Evolutionary conservation across 176 grass and related monocot genomes (phyloP).

Genomic region (Poa pratensis): DNA sequence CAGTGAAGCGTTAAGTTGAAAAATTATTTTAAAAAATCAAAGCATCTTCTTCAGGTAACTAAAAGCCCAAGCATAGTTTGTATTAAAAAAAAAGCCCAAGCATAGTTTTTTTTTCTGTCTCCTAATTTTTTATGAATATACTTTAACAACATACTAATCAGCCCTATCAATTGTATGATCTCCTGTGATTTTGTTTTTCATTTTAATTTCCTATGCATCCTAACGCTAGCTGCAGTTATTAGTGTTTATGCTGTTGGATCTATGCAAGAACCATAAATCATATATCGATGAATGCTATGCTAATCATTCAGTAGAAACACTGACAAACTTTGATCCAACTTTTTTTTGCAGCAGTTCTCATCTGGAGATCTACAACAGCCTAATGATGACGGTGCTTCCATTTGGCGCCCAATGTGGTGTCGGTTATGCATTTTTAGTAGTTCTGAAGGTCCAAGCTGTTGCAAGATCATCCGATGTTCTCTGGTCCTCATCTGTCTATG

Average conservation of each 20-base stretch:
- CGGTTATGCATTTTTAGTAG: neutral
- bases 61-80: neutral
- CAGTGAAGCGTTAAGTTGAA: neutral
- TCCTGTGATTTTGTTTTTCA: neutral
- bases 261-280: too few species aligned
- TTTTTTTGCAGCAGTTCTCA: constrained; percentile 12
- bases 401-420: neutral
- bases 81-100: neutral
- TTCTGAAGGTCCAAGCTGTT: neutral
- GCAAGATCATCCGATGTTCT: constrained; percentile 29
- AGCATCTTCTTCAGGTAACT: neutral
- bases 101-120: neutral
- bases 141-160: neutral
- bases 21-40: neutral
- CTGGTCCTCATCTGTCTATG: neutral
- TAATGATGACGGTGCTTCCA: neutral
- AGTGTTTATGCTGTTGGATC: too few species aligned
- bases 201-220: neutral
- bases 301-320: constrained; percentile 2
- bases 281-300: too few species aligned
- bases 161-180: too few species aligned
- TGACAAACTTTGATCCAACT: constrained; percentile 19
- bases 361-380: constrained; percentile 8
- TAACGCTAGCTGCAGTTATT: too few species aligned
- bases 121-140: neutral